These are phyloP conservation scores for Kluyveromyces aestuarii DNA, from an alignment of 805 yeast genomes.

Conservation along the genomic window DNA sequence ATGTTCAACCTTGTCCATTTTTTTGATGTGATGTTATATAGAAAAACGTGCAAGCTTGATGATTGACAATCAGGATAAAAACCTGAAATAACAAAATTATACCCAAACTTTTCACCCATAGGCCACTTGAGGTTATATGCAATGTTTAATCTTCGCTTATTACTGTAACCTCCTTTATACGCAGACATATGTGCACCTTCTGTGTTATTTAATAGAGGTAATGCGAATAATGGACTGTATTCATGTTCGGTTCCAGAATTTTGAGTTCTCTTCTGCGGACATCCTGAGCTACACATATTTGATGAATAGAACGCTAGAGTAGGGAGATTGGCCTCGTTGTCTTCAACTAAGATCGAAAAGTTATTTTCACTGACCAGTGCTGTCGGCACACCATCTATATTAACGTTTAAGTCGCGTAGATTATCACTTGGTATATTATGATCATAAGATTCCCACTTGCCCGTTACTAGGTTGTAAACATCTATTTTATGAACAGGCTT, in stretches of 20 bases:
- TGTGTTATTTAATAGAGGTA: conserved; percentile 27
- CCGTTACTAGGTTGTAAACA: conserved; percentile 22
- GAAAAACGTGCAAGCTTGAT: conserved; percentile 20
- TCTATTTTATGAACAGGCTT: conserved; percentile 23
- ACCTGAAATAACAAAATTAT: conserved; percentile 55
- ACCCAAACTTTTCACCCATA: conserved; percentile 56
- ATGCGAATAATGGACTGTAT: conserved; percentile 25
- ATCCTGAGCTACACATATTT: conserved; percentile 4
- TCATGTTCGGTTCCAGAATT: not conserved
- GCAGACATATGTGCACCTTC: conserved; percentile 25
- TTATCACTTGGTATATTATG: conserved; percentile 5
- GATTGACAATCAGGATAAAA: conserved; percentile 36
- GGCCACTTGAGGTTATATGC: conserved; percentile 40
- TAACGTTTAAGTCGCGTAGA: conserved; percentile 9
- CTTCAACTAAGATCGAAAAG: conserved; percentile 21
- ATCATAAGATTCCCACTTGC: conserved; percentile 23
- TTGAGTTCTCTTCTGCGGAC: conserved; percentile 2
- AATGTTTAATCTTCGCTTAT: conserved; percentile 15
- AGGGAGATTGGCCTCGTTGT: conserved; percentile 22
- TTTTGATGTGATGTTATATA: conserved; percentile 24
- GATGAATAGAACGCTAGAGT: conserved; percentile 20
- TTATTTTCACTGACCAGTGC: conserved; percentile 13
- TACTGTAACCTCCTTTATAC: conserved; percentile 12
- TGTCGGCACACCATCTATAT: conserved; percentile 15
- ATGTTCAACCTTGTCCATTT: conserved; percentile 59